Base-by-base conservation (phyloP, 805 yeast species). In the Metschnikowia rubicola region DNA sequence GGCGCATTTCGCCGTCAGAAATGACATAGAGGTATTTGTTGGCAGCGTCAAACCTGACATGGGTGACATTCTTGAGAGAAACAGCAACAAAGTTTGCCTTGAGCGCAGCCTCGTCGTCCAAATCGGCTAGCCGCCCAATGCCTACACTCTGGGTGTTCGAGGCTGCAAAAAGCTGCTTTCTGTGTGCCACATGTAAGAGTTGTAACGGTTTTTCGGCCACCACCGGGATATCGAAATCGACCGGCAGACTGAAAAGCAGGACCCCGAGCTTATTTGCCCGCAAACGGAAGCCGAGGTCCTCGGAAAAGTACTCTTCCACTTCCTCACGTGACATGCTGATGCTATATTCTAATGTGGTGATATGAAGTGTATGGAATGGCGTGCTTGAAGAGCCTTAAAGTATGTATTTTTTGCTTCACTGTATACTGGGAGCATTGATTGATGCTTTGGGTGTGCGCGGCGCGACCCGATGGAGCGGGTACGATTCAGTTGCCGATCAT, bases 201-300 rank as follows among this genome's bases (percentile, higher is more conserved):
- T 64, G 65, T 13, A 64, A 46, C 8, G 60, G 55, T 3, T 35
- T 36, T 15, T 35, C 29, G 4, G 48, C 38, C 2, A 8, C 43
- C 26, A 41, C 19, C 6, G 48, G 36, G 63, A 46, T 29, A 48
- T 39, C 35, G 38, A 62, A 43, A 62, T 66, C 61, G 51, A 73
- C 13, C 68, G 75, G 43, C 61, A 46, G 15, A 47, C 52, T 52
- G 28, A 60, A 56, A 2, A 61, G 49, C n/a, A 32, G 41, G 17
- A 52, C 38, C 2, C 75, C 78, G 12, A 63, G 56, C 42, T 60
- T 68, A 10, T 52, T 50, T 7, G 65, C 49, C n/a, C 70, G 73
- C 15, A 75, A 54, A 31, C 70, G 73, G 63, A 75, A 77, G 6
- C 80, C 80, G 48, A 72, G 65, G 52, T 73, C 75, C 48, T 73